These are phyloP conservation scores for Paramyrothecium roridum DNA, from an alignment of 2,329 filamentous ascomycete species.

Conservation along the genomic window DNA sequence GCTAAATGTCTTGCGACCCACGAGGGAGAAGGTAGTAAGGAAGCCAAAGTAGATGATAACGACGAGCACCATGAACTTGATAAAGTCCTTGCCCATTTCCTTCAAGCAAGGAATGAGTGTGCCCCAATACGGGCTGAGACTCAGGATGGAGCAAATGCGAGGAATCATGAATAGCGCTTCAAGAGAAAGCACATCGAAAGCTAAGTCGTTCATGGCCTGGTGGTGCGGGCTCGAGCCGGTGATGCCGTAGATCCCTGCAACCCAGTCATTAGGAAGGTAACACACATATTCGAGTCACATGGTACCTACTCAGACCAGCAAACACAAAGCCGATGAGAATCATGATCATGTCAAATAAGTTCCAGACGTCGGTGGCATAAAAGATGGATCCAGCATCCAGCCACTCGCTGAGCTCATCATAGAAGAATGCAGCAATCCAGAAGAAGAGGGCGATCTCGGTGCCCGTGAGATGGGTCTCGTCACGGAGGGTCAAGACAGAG, in stretches of 20 bases:
- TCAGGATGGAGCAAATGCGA: slow-evolving; percentile 81
- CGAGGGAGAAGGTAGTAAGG: slow-evolving; percentile 77
- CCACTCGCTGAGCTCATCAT: slow-evolving; percentile 83
- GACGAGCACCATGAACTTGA: slow-evolving; percentile 79
- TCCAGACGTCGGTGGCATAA: slow-evolving; percentile 82
- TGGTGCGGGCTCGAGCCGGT: slow-evolving; percentile 43
- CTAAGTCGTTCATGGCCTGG: slow-evolving; percentile 64
- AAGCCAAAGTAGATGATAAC: slow-evolving; percentile 84
- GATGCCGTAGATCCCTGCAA: slow-evolving; percentile 26
- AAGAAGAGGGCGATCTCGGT: slow-evolving; percentile 74
- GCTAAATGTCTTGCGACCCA: slow-evolving; percentile 68
- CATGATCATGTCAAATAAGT: slow-evolving; percentile 69
- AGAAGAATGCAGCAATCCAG: slow-evolving; percentile 84
- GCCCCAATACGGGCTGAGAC: slow-evolving; percentile 86
- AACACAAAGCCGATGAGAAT: slow-evolving; percentile 71
- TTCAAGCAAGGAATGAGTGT: slow-evolving; percentile 86
- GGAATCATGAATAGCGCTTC: slow-evolving; percentile 90
- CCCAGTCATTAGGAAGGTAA: slow-evolving; percentile 5
- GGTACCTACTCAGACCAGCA: slow-evolving; percentile 63
- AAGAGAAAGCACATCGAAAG: slow-evolving; percentile 86
- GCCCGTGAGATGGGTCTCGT: slow-evolving; percentile 61
- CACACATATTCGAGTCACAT: background rate
- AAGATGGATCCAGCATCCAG: slow-evolving; percentile 83
- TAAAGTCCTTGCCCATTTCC: slow-evolving; percentile 90
- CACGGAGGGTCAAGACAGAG: slow-evolving; percentile 73